These are phyloP conservation scores for Fragilaria crotonensis DNA, from an alignment of 108 stramenopile genomes.

Conservation along the genomic window DNA sequence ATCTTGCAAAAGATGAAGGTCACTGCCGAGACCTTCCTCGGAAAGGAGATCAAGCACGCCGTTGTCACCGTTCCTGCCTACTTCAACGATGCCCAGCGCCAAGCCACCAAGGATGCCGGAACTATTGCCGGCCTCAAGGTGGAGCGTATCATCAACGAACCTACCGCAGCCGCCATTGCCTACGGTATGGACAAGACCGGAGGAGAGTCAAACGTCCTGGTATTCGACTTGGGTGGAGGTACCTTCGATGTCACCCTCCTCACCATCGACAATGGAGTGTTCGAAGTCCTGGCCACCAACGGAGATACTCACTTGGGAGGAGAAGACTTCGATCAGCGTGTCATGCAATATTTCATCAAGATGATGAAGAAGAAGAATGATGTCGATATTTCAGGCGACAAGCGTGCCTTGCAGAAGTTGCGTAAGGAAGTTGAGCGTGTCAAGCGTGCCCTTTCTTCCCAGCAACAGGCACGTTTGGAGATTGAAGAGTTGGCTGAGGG, in stretches of 20 bases:
- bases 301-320: conserved; percentile 90
- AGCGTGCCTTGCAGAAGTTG: conserved; percentile 82
- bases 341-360: conserved; percentile 91
- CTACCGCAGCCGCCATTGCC: conserved; percentile 96
- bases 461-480: conserved; percentile 79
- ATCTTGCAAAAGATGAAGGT: conserved; percentile 85
- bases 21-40: conserved; percentile 82
- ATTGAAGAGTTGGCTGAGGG: conserved; percentile 78
- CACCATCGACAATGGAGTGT: conserved; percentile 92
- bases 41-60: conserved; percentile 60
- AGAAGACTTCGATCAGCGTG: conserved; percentile 91
- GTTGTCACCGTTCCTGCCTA: no score
- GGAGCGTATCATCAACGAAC: conserved; percentile 97
- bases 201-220: conserved; percentile 87
- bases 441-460: conserved; percentile 82
- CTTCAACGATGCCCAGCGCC: conserved; percentile 83
- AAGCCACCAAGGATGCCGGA: conserved; percentile 86
- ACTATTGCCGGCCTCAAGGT: conserved; percentile 79
- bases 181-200: conserved; percentile 94
- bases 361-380: conserved; percentile 76
- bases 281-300: conserved; percentile 87
- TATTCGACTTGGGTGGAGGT: conserved; percentile 97
- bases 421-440: conserved; percentile 85
- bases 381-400: conserved; percentile 71
- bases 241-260: no score